phyloP scores from a whole-genome alignment of 768 basidiomycete genomes.

The Dentipellis sp. region DNA sequence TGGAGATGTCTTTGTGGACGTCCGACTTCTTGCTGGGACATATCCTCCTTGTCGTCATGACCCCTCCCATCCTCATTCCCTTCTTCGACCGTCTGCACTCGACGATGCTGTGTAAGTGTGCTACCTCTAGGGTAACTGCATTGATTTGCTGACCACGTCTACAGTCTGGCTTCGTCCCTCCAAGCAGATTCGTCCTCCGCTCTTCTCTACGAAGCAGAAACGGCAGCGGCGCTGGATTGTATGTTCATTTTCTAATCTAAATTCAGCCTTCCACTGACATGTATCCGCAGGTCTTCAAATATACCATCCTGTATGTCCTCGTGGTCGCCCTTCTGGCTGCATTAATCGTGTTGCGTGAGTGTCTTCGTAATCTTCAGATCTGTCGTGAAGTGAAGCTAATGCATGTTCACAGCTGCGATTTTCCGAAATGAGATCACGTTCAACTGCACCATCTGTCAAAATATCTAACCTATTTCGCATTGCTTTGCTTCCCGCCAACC shows the following conservation, averaged over 20 bases:
- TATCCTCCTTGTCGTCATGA: slow-evolving; percentile 83
- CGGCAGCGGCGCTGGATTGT: slow-evolving; percentile 88
- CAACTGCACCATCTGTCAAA: slow-evolving; percentile 77
- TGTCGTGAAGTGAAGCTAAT: slow-evolving; percentile 8
- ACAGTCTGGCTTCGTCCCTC: slow-evolving; percentile 92
- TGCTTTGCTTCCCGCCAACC: slow-evolving; percentile 11
- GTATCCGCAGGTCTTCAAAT: slow-evolving; percentile 58
- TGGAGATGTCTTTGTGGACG: slow-evolving; percentile 92
- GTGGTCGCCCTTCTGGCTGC: slow-evolving; percentile 73
- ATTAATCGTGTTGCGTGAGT: slow-evolving; percentile 76
- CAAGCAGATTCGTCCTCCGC: slow-evolving; percentile 86
- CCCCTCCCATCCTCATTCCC: slow-evolving; percentile 81
- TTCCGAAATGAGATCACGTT: slow-evolving; percentile 77
- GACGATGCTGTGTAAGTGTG: slow-evolving; percentile 38
- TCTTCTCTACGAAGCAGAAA: slow-evolving; percentile 93
- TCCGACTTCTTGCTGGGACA: slow-evolving; percentile 88
- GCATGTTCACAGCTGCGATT: slow-evolving; percentile 47
- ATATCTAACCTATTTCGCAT: slow-evolving; percentile 46
- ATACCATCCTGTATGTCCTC: slow-evolving; percentile 72
- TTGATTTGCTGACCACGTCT: slow-evolving; percentile 1
- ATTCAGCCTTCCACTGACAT: neutral
- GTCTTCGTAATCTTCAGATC: neutral
- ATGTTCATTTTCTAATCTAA: slow-evolving; percentile 17
- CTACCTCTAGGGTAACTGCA: neutral
- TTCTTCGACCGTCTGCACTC: slow-evolving; percentile 90